Evolutionary conservation across 176 grass and related monocot species (phyloP), one percentile per base, ranked within the genome.

Genomic region (Tuctoria greenei): DNA sequence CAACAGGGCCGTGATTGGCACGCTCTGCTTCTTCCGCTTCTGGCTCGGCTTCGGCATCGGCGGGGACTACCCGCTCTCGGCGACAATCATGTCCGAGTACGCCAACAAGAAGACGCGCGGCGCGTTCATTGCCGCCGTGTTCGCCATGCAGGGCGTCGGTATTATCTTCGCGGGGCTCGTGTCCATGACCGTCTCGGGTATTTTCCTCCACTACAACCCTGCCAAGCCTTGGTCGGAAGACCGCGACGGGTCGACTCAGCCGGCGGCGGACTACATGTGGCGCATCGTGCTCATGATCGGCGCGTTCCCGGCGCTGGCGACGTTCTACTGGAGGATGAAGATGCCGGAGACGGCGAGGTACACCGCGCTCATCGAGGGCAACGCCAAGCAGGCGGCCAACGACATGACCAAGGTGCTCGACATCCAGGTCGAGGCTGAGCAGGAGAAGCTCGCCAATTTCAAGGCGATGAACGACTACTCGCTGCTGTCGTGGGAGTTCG

Each of bases 41-140:
- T 58, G 76, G 83, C 84, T 90, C 3, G 91, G 91, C 16, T 75
- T 93, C 49, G 91, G 84, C 40, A 88, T 93, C 64, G 91, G 91
- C 40, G 91, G 91, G 0, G 91, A 93, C 84, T 93, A 93, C 58
- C 87, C 91, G 50, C 81, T 93, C 3, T 88, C 85, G 1, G 87
- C 91, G 0, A 93, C 77, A 0, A 89, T 89, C 69, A 89, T 89
- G 87, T 89, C 87, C 24, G 83, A 89, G 77, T 89, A 86, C 74
- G 61, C 87, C 55, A 86, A 89, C 87, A 86, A 89, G 77, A 86
- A 79, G 66, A 89, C 83, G 5, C 78, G 82, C 13, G 87, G 87
- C 6, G 87, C 82, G 0, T 88, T 88, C 67, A 84, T 88, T 38
- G 86, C 86, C 59, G 86, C 81, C 1, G 86, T 88, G 9, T 88